Percentiles rank a stretch among this genome's conserved stretches.
Conservation (phyloP, 441 rosid genomes). For the Adansonia madagascariensis region DNA sequence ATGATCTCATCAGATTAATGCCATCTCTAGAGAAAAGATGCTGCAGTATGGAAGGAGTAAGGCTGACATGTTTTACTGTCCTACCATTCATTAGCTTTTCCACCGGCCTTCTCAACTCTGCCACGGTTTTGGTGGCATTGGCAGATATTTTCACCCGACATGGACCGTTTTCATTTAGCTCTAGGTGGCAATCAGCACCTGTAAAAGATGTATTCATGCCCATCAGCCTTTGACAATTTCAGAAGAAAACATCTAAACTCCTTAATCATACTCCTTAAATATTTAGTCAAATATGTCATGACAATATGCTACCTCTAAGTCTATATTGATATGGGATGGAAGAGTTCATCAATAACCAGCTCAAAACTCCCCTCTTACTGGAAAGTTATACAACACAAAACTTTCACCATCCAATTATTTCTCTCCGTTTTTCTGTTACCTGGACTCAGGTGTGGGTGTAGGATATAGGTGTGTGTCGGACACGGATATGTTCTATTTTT, state of each 20-base stretch:
- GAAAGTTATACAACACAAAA: neutral
- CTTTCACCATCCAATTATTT: neutral
- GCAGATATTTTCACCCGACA: constrained; percentile 63
- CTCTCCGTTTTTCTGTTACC: neutral
- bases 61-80: constrained; percentile 51
- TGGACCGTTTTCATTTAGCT: constrained; percentile 49
- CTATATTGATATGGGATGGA: neutral
- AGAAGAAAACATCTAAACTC: neutral
- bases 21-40: constrained; percentile 63
- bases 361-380: neutral
- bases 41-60: constrained; percentile 52
- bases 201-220: constrained; percentile 24
- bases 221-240: constrained; percentile 17
- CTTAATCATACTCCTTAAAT: neutral
- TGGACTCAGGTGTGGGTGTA: no score
- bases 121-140: constrained; percentile 66
- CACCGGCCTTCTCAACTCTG: constrained; percentile 65
- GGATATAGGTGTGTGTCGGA: no score
- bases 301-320: neutral
- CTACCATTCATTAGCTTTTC: constrained; percentile 71
- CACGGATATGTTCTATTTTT: no score
- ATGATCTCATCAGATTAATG: constrained; percentile 46
- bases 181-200: constrained; percentile 56
- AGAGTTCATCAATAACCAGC: neutral
- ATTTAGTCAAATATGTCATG: neutral